phyloP scores from a whole-genome alignment of 768 basidiomycete species.

The Clathrus columnatus region DNA sequence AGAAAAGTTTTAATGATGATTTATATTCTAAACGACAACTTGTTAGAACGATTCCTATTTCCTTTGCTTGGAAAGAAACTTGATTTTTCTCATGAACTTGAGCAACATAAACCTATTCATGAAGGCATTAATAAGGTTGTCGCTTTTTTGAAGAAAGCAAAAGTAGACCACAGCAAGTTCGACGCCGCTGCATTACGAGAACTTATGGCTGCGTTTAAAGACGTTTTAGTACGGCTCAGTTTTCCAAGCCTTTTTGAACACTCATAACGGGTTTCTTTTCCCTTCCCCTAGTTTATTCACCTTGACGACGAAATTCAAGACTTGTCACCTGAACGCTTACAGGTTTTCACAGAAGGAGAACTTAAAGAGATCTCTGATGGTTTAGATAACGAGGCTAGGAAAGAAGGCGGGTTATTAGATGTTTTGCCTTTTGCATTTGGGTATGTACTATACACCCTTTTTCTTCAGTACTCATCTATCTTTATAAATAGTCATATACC shows the following conservation, averaged over 20 bases:
- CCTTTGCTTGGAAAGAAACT: conserved; percentile 29
- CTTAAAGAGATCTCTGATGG: conserved; percentile 20
- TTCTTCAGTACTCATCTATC: neutral
- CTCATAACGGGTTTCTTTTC: neutral
- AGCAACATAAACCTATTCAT: conserved; percentile 30
- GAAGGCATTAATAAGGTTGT: conserved; percentile 21
- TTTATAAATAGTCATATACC: conserved; percentile 26
- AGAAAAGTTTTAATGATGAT: neutral
- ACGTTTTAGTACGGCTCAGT: conserved; percentile 25
- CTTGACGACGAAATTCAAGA: conserved; percentile 31
- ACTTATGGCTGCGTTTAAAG: conserved; percentile 22
- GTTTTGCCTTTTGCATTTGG: conserved; percentile 30
- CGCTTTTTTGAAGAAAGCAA: conserved; percentile 18
- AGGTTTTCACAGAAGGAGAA: conserved; percentile 22
- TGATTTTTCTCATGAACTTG: conserved; percentile 29
- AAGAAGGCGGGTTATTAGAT: conserved; percentile 27
- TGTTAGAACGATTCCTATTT: conserved; percentile 25
- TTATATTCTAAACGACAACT: neutral
- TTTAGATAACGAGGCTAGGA: conserved; percentile 25
- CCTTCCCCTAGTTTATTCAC: conserved; percentile 23
- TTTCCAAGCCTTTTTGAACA: neutral
- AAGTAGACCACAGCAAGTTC: conserved; percentile 23
- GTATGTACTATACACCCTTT: conserved; percentile 16
- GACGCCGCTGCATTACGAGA: conserved; percentile 21
- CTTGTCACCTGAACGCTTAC: conserved; percentile 24